Evolutionary conservation across 2,329 filamentous ascomycete genomes (phyloP), one percentile per base, ranked within the genome.

Genomic region (Harringtonia aguacate): DNA sequence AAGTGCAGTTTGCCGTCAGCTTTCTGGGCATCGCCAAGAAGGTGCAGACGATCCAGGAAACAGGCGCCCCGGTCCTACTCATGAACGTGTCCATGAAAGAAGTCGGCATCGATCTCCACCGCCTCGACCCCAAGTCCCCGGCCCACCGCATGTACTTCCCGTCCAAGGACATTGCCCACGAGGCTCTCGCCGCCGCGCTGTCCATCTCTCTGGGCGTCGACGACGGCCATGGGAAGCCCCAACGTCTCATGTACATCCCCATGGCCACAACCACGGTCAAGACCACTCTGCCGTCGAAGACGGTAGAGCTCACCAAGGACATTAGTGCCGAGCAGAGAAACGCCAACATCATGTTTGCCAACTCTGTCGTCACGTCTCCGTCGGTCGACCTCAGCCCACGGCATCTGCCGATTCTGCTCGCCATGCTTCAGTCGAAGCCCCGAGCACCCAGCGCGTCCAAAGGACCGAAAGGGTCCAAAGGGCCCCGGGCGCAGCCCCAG

Each of bases 131-230:
- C 35, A 90, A 86, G 55, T 95, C 89, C 15, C 88, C 92, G 1
- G 88, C 90, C 0, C 92, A 98, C 69, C 81, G 92, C 50, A 98
- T 97, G 92, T 97, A 98, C 63, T 98, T 98, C 58, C 86, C 89
- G 3, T 79, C 84, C 20, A 83, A 87, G 49, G 92, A 95, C 58
- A 81, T 95, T 55, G 92, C 92, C 13, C 92, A 98, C 60, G 90
- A 98, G 68, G 92, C 89, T 12, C 72, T 98, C 30, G 75, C 92
- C 20, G 92, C 90, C 17, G 92, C 89, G 4, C 79, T 98, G 34
- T 95, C 92, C 1, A 85, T 98, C 45, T 90, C 90, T 0, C 73
- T 97, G 46, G 92, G 88, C 33, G 72, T 98, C 30, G 89, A 95
- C 56, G 88, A 95, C 58, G 86, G 87, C n/a, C 78, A 82, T 24